Evolutionary conservation across 129 eudicot species (phyloP).

Genomic region (Deinandra increscens): DNA sequence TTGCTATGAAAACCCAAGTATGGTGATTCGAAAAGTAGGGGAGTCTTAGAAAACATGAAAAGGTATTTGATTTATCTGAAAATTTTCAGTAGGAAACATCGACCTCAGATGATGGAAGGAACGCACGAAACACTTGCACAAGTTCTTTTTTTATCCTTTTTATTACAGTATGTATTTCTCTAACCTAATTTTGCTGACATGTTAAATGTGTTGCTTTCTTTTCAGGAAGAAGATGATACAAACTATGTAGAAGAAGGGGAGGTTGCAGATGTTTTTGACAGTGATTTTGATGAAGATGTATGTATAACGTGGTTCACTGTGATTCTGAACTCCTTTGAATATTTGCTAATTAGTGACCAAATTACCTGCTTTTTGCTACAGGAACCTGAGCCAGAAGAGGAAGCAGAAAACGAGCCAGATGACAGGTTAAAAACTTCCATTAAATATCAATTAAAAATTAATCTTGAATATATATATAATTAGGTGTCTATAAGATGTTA

Average conservation of each 20-base stretch:
- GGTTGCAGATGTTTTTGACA: constrained; percentile 87
- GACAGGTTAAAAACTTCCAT: constrained; percentile 52
- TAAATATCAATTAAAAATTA: not conserved
- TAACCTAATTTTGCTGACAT: not conserved
- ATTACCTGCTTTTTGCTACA: constrained; percentile 30
- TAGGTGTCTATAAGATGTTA: constrained; percentile 6
- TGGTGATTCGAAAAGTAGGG: not conserved
- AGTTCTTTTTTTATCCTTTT: not conserved
- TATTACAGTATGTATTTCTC: not conserved
- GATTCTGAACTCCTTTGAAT: constrained; percentile 13
- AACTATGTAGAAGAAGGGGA: constrained; percentile 83
- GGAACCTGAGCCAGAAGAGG: constrained; percentile 91
- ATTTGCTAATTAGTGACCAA: not conserved
- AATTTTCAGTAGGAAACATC: not conserved
- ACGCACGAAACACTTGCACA: not conserved
- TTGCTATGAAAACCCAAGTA: constrained; percentile 6
- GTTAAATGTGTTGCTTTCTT: constrained; percentile 16
- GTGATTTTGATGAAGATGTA: constrained; percentile 94
- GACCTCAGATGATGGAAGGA: constrained; percentile 4
- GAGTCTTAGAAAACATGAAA: not conserved
- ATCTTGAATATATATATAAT: not conserved
- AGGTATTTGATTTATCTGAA: not conserved
- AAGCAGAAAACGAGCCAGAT: constrained; percentile 77
- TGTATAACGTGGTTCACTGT: constrained; percentile 25
- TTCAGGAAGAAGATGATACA: constrained; percentile 79